These are phyloP conservation scores for Kluyveromyces starmeri DNA, from an alignment of 805 yeast species.

Conservation along the genomic window DNA sequence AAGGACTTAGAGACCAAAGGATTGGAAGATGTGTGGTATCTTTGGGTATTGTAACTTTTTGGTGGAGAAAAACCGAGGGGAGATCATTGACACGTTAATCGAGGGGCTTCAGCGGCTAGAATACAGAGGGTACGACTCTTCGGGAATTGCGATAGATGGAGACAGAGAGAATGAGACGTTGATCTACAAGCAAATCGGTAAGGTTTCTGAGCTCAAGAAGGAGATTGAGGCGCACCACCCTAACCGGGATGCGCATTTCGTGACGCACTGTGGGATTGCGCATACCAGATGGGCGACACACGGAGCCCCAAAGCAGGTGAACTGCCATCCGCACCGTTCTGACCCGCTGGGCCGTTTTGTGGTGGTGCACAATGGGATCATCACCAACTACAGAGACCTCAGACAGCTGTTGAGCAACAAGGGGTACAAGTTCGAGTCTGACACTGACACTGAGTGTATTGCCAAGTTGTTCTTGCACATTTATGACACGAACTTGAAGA, in stretches of 20 bases:
- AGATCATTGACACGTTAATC: slow-evolving; percentile 77
- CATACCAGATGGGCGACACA: slow-evolving; percentile 99
- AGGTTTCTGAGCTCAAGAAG: slow-evolving; percentile 71
- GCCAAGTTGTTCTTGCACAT: slow-evolving; percentile 91
- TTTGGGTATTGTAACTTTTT: slow-evolving; percentile 96
- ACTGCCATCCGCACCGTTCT: slow-evolving; percentile 96
- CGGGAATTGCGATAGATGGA: slow-evolving; percentile 94
- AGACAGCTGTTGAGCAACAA: slow-evolving; percentile 70
- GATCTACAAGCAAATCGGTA: slow-evolving; percentile 81
- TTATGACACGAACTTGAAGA: slow-evolving; percentile 65
- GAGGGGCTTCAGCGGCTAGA: slow-evolving; percentile 86
- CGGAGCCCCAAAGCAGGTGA: slow-evolving; percentile 77
- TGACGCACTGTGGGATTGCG: slow-evolving; percentile 90
- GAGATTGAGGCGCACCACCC: slow-evolving; percentile 46
- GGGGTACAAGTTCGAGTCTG: slow-evolving; percentile 79
- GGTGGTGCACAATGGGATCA: slow-evolving; percentile 96
- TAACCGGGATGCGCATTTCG: slow-evolving; percentile 56
- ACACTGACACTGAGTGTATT: slow-evolving; percentile 96
- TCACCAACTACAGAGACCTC: slow-evolving; percentile 89
- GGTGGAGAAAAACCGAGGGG: slow-evolving; percentile 87
- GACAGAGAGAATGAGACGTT: slow-evolving; percentile 62
- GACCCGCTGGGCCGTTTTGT: slow-evolving; percentile 77
- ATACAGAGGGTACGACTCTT: slow-evolving; percentile 96
- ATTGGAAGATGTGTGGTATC: slow-evolving; percentile 73
- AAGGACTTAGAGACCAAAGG: no score